Base-by-base conservation (phyloP, 2,329 filamentous ascomycete genomes). In the Phoma sp. region DNA sequence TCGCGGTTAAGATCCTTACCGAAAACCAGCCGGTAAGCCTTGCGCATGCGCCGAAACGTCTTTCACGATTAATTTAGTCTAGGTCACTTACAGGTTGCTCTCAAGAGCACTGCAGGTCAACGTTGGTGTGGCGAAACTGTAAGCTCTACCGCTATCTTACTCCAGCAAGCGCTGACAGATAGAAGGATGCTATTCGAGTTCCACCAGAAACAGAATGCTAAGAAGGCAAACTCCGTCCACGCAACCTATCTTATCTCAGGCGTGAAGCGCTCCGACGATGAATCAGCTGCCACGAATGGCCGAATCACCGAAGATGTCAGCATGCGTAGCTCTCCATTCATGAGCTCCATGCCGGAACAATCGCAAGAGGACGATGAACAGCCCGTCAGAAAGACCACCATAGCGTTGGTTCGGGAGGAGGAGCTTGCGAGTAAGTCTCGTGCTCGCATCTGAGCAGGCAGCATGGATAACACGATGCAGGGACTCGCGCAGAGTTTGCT, bases 231-330 rank as follows among this genome's bases (percentile, higher is more conserved):
- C 22, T 88, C 86, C 24, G 80, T 97, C n/a, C 86, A 96, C 77
- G 95, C 93, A 39, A 97, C 92, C n/a, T 99, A 97, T 75, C 79
- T 97, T 43, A 72, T 99, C 40, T 89, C 87, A 45, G 95, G 93
- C 35, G 83, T 79, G 22, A 89, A 85, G 66, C 80, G 75, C 47
- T 39, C 33, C 11, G 13, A 49, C 25, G 52, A 66, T 24, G 57
- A 64, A 11, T 55, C 72, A 9, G 81, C 80, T 60, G 78, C 74
- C 22, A 58, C 64, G 41, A 67, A 72, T 29, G 70, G 68, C 23
- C 55, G 41, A 32, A 82, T 88, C 64, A 84, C 79, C n/a, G 88
- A 89, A 47, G 84, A 91, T 52, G 86, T 88, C 39, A 77, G 80
- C 57, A 87, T 89, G 81, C 83, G 81, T 52, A 88, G 84, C 69